Evolutionary conservation across 371 early-diverging fungal species (phyloP), one percentile per base, ranked within the genome.

Genomic region (Mucor plumbeus): DNA sequence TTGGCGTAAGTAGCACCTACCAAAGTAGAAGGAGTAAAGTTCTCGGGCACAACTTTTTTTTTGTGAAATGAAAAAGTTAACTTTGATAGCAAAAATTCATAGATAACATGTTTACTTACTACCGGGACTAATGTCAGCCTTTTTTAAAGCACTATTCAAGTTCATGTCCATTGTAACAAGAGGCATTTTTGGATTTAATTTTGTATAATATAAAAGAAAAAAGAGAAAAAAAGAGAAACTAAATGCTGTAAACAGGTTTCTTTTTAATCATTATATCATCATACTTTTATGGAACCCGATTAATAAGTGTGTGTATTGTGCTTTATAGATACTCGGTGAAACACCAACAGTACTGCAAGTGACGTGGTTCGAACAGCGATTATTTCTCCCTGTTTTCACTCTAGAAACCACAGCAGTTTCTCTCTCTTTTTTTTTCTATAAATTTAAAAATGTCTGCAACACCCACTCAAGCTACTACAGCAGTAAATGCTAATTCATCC

Each of bases 111-210:
- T 8, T 19, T 9, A 69, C 67, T 66, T 74, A 72, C 85, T 73
- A 43, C 81, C 77, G 31, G 88, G 85, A 40, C 78, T 80, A 44
- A 87, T 70, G 3, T 76, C 80, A 1, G 77, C 81, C 43, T 78
- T 70, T 61, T 76, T 81, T 61, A 87, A 72, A 57, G 86, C 81
- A 34, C 54, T 39, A 15, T 66, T 67, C 13, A 82, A 66, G 44
- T 77, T 82, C 77, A 78, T 79, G 19, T 81, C 78, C 15, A 76
- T 64, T 57, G 84, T 85, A 19, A 84, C 55, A 57, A 87, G 83
- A 34, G 82, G 80, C 88, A 86, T 86, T 11, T 58, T 74, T 41
- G n/a, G 14, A 9, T 21, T 31, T 21, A 0, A 31, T 53, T 13
- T 21, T 26, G 26, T 26, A 26, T 14, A 21, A 47, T 48, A 11